Evolutionary conservation across 2,329 filamentous ascomycete species (phyloP).

Genomic region (Cladosporium sp.): DNA sequence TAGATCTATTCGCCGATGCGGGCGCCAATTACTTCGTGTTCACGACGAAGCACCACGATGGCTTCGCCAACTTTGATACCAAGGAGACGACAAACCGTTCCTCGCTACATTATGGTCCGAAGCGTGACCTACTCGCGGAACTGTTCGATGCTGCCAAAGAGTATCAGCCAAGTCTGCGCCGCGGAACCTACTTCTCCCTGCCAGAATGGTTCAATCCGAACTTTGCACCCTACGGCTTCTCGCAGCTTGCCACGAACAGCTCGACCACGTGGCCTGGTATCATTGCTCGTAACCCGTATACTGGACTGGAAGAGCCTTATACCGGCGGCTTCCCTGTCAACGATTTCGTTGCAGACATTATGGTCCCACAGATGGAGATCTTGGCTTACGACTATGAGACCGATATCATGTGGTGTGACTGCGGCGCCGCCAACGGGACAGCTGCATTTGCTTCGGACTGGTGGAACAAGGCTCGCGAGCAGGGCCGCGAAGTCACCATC

Average conservation of each 20-base stretch:
- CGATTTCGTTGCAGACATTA: slow-evolving; percentile 45
- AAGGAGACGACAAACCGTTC: slow-evolving; percentile 43
- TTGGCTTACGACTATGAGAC: slow-evolving; percentile 45
- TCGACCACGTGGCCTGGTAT: slow-evolving; percentile 41
- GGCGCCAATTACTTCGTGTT: slow-evolving; percentile 41
- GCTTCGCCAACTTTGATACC: slow-evolving; percentile 49
- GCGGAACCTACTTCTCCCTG: slow-evolving; percentile 52
- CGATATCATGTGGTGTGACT: slow-evolving; percentile 53
- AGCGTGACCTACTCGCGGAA: slow-evolving; percentile 45
- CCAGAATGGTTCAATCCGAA: slow-evolving; percentile 54
- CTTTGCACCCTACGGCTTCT: slow-evolving; percentile 42
- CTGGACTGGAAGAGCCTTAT: slow-evolving; percentile 44
- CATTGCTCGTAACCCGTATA: slow-evolving; percentile 48
- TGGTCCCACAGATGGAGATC: slow-evolving; percentile 47
- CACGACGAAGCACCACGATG: slow-evolving; percentile 52
- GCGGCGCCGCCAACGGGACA: slow-evolving; percentile 46
- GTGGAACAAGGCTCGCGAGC: slow-evolving; percentile 42
- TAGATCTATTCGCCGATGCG: slow-evolving; percentile 21
- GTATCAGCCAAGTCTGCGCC: slow-evolving; percentile 45
- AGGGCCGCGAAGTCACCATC: slow-evolving; percentile 53
- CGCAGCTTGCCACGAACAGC: slow-evolving; percentile 25
- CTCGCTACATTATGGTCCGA: slow-evolving; percentile 44
- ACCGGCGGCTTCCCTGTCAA: slow-evolving; percentile 44
- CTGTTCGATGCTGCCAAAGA: slow-evolving; percentile 46
- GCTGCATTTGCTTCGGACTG: slow-evolving; percentile 44